Conservation (phyloP, 306 rosid genomes). For the Sphenostylis stenocarpa region DNA sequence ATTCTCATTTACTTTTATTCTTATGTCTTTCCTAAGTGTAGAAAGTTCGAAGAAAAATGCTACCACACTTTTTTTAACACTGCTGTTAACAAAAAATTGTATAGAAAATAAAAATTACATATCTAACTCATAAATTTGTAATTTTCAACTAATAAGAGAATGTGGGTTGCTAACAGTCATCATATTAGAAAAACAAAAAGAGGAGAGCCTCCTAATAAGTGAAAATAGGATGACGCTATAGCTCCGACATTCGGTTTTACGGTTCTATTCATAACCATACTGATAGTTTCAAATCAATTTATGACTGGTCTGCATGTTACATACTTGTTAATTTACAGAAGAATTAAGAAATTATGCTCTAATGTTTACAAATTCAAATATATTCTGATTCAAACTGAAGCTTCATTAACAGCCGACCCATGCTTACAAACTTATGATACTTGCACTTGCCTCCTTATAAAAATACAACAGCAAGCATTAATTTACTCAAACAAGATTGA, state of each 20-base stretch:
- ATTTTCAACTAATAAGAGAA: no score
- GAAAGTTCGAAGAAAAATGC: background rate
- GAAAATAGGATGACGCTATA: background rate
- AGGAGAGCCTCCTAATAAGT: background rate
- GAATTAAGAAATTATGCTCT: slow-evolving; percentile 53
- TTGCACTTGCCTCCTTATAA: slow-evolving; percentile 36
- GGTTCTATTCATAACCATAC: slow-evolving; percentile 39
- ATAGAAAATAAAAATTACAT: no score
- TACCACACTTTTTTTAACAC: no score
- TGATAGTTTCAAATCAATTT: slow-evolving; percentile 34
- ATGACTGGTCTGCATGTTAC: slow-evolving; percentile 34
- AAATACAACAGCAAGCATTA: slow-evolving; percentile 40
- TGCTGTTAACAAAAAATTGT: no score
- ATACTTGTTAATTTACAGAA: slow-evolving; percentile 60
- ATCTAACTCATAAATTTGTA: no score
- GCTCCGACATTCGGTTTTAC: background rate
- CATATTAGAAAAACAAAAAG: no score
- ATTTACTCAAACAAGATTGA: slow-evolving; percentile 10
- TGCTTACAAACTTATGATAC: slow-evolving; percentile 36
- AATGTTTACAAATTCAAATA: slow-evolving; percentile 48
- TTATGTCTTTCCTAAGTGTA: background rate
- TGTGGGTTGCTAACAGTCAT: no score
- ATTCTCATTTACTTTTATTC: no score
- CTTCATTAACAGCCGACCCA: slow-evolving; percentile 36
- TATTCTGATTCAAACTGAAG: slow-evolving; percentile 26